phyloP scores from a whole-genome alignment of 345 rosid genomes.

The Salix viminalis region DNA sequence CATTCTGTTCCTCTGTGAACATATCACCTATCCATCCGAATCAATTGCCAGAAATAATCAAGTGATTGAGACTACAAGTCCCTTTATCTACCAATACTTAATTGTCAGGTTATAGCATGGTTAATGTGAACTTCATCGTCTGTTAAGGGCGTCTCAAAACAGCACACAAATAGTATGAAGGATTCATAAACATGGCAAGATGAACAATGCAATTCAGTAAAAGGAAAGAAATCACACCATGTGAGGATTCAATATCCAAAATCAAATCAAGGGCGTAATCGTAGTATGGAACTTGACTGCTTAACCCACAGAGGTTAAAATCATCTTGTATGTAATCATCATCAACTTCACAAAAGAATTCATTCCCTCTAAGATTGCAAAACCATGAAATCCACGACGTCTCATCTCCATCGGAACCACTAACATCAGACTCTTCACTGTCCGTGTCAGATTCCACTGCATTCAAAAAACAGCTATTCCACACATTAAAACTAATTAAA shows the following conservation, averaged over 20 bases:
- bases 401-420: slow-evolving; percentile 98
- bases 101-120: not conserved
- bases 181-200: not conserved
- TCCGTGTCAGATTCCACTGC: slow-evolving; percentile 88
- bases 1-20: slow-evolving; percentile 96
- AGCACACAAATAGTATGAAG: not conserved
- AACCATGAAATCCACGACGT: slow-evolving; percentile 97
- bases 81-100: not conserved
- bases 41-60: slow-evolving; percentile 22
- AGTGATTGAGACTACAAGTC: not conserved
- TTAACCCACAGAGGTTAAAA: slow-evolving; percentile 88
- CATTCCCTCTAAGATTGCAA: slow-evolving; percentile 91
- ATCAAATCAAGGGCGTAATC: slow-evolving; percentile 97
- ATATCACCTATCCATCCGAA: slow-evolving; percentile 64
- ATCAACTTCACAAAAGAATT: slow-evolving; percentile 97
- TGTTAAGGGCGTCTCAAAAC: not conserved
- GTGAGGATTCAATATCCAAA: slow-evolving; percentile 90
- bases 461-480: slow-evolving; percentile 11
- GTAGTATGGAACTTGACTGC: slow-evolving; percentile 95
- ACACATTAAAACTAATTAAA: not conserved
- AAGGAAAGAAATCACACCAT: slow-evolving; percentile 45
- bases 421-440: slow-evolving; percentile 89
- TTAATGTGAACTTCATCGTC: too few relatives aligned
- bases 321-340: slow-evolving; percentile 98
- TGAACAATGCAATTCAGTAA: not conserved